Base-by-base conservation (phyloP, 2,329 filamentous ascomycete genomes). In the Lecanicillium sp. region DNA sequence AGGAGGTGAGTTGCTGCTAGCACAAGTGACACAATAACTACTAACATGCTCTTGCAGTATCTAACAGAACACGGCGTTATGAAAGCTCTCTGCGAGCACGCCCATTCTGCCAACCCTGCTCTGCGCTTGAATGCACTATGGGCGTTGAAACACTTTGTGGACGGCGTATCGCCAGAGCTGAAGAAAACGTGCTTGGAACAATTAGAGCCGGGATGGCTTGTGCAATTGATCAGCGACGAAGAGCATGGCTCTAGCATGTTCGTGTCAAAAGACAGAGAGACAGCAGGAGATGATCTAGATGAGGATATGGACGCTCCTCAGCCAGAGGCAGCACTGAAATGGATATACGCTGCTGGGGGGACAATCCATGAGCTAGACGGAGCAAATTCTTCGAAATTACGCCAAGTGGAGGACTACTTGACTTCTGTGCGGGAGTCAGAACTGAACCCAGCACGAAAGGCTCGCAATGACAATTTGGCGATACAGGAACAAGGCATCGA, bases 401-500 rank as follows among this genome's bases (percentile, higher is more conserved):
- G 69, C 33, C 62, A 67, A 40, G 72, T 68, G 4, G 70, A 75
- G 43, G 57, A 62, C 38, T 68, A 64, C 43, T 60, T 80, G 28
- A 58, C 64, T 14, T 57, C 59, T 5, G 59, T 80, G 11, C 72
- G 79, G 42, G 80, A 85, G 37, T 68, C 73, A 12, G 85, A 92
- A 53, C 64, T 80, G 33, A 82, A 84, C 45, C 75, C 80, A 16
- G 68, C 71, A 17, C 72, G 79, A 20, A 80, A 80, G 53, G 78
- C 81, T 14, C 75, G 82, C 37, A 80, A 80, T 47, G 84, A 95
- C 47, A 85, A 94, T 47, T 70, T 89, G 28, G 80, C 81, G 3
- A 84, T 95, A 19, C 90, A 96, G 60, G 87, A 95, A 55, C 89
- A 96, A 60, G 85, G 83, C 0, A 74, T 96, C 14, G 83, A 94